Evolutionary conservation across 148 eudicot species (phyloP), one percentile per base, ranked within the genome.

Genomic region (Vaccinium myrtillus): DNA sequence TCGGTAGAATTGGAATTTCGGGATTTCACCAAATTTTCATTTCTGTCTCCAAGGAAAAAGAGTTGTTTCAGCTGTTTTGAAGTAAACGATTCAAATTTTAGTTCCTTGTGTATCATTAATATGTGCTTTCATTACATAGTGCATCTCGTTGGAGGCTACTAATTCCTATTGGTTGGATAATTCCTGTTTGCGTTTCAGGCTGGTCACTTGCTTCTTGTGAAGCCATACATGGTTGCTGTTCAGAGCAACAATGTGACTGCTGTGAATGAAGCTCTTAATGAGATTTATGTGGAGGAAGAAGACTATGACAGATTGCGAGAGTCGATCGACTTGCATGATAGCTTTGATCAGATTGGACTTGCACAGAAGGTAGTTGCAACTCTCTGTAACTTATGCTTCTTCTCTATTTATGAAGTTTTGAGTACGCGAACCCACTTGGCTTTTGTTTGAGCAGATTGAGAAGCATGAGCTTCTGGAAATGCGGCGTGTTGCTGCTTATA

Each of bases 191-290:
- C 59, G 51, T 82, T 80, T 75, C 88, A 96, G 99, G 99, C 99
- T 50, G 98, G 98, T 83, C 95, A 94, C 85, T 90, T 96, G 86
- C 97, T 93, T 86, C 97, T 96, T 84, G 97, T 96, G 85, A 96
- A 96, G 91, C 99, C 99, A 58, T 96, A 96, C 89, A 96, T 96
- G 99, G 95, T 96, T 58, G 94, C 99, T 54, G 99, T 96, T 79
- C 99, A 96, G 87, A 96, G 99, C 90, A 96, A 94, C 85, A 94
- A 96, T 84, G 97, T 96, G 59, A 86, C 94, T 85, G 98, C 99
- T 78, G 98, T 96, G 70, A 96, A 96, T 89, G 99, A 94, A 91
- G 99, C 98, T 77, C 89, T 96, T 86, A 96, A 96, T 88, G 99
- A 93, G 86, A 94, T 96, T 30, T 96, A 96, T 91, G 97, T 96